These are phyloP conservation scores for Prototheca stagnorum DNA, from an alignment of 163 green algal genomes.

Conservation along the genomic window DNA sequence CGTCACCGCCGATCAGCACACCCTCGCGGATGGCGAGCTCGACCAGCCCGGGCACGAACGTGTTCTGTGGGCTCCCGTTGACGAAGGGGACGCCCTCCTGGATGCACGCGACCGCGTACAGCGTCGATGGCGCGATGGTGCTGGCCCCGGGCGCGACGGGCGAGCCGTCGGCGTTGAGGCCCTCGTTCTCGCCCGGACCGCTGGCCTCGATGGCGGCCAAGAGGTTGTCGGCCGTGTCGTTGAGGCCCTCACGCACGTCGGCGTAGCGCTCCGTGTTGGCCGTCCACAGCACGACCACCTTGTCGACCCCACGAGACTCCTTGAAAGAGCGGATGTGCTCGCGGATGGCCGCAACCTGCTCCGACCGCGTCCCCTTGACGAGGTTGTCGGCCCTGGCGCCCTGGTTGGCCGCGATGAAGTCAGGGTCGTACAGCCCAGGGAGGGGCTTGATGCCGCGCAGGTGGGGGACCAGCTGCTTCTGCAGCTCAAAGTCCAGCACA, in stretches of 20 bases:
- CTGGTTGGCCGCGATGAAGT: constrained; percentile 94
- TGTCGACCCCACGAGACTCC: constrained; percentile 43
- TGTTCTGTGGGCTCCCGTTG: constrained; percentile 98
- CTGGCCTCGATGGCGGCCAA: constrained; percentile 60
- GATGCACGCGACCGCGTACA: constrained; percentile 87
- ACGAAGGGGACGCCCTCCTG: constrained; percentile 92
- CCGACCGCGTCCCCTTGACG: constrained; percentile 77
- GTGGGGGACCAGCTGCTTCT: constrained; percentile 86
- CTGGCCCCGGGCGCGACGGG: background rate
- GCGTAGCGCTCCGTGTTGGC: constrained; percentile 97
- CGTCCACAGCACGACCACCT: constrained; percentile 91
- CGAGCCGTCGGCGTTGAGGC: background rate
- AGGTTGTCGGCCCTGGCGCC: constrained; percentile 74
- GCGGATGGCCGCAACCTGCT: constrained; percentile 76
- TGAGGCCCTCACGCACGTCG: constrained; percentile 70
- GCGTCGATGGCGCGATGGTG: constrained; percentile 85
- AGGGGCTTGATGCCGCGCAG: constrained; percentile 86
- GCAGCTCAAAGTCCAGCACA: constrained; percentile 92
- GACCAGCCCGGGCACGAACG: constrained; percentile 84
- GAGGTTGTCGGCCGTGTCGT: constrained; percentile 92
- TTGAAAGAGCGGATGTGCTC: constrained; percentile 86
- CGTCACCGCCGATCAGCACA: constrained; percentile 91
- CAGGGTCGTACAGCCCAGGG: constrained; percentile 87
- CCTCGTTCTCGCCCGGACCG: too few species aligned
- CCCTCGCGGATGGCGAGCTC: constrained; percentile 55